Evolutionary conservation across 805 yeast species (phyloP).

Genomic region (Starmerella ratchasimensis): DNA sequence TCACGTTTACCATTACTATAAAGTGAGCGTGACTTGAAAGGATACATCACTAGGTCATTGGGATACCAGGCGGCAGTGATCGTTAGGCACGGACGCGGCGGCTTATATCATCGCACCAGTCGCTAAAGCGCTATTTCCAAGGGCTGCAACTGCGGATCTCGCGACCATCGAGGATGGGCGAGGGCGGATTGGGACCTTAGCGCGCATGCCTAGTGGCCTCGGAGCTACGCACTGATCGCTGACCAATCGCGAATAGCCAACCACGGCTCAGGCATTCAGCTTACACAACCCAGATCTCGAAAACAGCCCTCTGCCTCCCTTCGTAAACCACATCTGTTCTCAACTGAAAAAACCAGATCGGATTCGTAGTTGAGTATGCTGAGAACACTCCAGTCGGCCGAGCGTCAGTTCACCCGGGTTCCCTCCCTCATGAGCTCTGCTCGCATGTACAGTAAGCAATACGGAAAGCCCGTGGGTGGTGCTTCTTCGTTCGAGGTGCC

Average conservation of each 20-base stretch:
- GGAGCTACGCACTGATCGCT: constrained; percentile 1
- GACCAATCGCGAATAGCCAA: constrained; percentile 14
- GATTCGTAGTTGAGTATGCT: constrained; percentile 5
- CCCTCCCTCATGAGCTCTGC: constrained; percentile 7
- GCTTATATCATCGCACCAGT: too few relatives aligned
- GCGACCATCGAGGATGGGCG: too few relatives aligned
- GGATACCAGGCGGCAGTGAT: too few relatives aligned
- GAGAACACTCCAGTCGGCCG: constrained; percentile 15
- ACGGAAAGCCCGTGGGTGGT: constrained; percentile 23
- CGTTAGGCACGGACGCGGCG: too few relatives aligned
- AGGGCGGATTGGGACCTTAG: too few relatives aligned
- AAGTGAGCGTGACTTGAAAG: too few relatives aligned
- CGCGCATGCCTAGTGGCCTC: too few relatives aligned
- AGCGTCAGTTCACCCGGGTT: constrained; percentile 7
- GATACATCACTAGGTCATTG: too few relatives aligned
- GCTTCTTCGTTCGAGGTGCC: constrained; percentile 75
- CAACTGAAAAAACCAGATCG: not conserved
- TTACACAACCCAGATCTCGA: constrained; percentile 8
- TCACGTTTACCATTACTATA: too few relatives aligned
- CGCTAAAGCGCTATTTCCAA: too few relatives aligned
- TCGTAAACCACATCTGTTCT: too few relatives aligned
- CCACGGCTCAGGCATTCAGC: constrained; percentile 14
- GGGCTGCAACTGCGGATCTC: too few relatives aligned
- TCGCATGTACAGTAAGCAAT: constrained; percentile 14
- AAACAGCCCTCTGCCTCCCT: constrained; percentile 4